Conservation (phyloP, 129 eudicot species). For the Centella asiatica region DNA sequence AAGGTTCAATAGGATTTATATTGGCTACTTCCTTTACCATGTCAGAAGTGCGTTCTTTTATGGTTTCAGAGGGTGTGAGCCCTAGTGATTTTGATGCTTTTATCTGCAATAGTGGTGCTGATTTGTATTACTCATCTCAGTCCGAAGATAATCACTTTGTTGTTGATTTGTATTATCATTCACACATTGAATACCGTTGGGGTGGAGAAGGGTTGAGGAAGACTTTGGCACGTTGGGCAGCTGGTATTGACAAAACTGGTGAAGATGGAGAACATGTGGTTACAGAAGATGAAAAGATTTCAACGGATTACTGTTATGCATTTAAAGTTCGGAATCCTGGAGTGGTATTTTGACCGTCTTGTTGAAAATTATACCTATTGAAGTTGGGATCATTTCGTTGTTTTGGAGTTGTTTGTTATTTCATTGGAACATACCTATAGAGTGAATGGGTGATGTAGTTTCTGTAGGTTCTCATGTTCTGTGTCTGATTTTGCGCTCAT, state of each 20-base stretch:
- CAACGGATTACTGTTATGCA: constrained; percentile 90
- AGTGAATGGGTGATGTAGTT: too few relatives aligned
- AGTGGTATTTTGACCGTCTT: constrained; percentile 46
- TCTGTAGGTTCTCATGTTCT: not conserved
- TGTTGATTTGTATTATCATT: constrained; percentile 80
- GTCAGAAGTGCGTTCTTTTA: constrained; percentile 58
- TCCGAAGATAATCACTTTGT: constrained; percentile 76
- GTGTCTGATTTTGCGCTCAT: constrained; percentile 3
- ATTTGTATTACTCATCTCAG: constrained; percentile 76
- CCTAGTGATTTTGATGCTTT: constrained; percentile 91
- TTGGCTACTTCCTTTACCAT: constrained; percentile 81
- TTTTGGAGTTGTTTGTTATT: too few relatives aligned
- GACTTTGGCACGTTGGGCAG: constrained; percentile 87
- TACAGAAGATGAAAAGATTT: constrained; percentile 72
- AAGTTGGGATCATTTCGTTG: too few relatives aligned
- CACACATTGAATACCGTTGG: constrained; percentile 97
- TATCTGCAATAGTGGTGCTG: constrained; percentile 95
- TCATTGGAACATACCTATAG: too few relatives aligned
- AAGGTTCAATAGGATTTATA: constrained; percentile 78
- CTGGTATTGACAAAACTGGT: constrained; percentile 50
- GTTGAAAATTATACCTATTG: too few relatives aligned
- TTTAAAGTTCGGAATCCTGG: constrained; percentile 73
- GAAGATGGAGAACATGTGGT: constrained; percentile 55
- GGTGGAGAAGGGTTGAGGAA: constrained; percentile 98
- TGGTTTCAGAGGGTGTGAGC: constrained; percentile 60